Percentiles rank a stretch among this genome's conserved stretches.
Conservation (phyloP, 31 red algal genomes). For the Asparagopsis taxiformis region DNA sequence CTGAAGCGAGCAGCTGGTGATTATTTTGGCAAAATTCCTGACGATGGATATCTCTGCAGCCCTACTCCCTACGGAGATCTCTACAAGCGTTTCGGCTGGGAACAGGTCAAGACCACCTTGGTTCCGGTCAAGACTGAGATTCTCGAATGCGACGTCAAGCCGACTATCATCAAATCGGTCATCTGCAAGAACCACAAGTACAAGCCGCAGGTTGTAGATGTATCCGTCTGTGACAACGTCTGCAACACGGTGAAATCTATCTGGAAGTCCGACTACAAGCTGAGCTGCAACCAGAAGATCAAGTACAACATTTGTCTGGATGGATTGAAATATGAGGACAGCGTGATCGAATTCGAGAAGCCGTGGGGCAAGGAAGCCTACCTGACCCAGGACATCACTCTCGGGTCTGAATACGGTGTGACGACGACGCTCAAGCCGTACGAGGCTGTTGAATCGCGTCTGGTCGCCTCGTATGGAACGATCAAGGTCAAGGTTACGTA, state of each 20-base stretch:
- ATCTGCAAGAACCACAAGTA: neutral
- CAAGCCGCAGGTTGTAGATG: neutral
- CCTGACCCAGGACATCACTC: neutral
- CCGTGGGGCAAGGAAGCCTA: neutral
- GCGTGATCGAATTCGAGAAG: neutral
- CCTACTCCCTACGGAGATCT: neutral
- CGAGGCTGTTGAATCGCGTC: neutral
- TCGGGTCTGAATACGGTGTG: neutral
- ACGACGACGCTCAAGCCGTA: neutral
- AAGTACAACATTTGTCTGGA: constrained; percentile 1
- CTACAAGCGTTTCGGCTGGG: neutral
- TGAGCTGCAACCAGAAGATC: neutral
- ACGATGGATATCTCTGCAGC: neutral
- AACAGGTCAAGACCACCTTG: neutral
- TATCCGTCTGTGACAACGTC: neutral
- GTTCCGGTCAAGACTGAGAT: neutral
- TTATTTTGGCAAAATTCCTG: neutral
- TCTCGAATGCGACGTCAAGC: neutral
- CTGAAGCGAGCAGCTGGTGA: neutral
- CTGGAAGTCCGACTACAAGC: constrained; percentile 1
- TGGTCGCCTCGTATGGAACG: neutral
- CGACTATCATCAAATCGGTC: neutral
- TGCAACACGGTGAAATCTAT: neutral
- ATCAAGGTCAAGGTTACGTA: neutral
- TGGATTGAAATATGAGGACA: neutral